Base-by-base conservation (phyloP, 1,284 basidiomycete genomes). In the Inonotus hispidus region DNA sequence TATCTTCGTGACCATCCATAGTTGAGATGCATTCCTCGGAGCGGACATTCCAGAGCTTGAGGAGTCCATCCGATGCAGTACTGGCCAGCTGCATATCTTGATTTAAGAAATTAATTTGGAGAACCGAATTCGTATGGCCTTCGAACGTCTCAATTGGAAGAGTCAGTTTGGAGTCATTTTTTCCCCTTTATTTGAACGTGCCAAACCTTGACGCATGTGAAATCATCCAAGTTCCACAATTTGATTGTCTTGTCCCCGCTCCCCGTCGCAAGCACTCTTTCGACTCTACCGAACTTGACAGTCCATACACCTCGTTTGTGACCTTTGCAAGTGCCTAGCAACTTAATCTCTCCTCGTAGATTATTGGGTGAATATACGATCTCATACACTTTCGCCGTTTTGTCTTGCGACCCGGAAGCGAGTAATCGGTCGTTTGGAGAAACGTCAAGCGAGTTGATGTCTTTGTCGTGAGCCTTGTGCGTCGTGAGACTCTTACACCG, bases 251-350 rank as follows among this genome's bases (percentile, higher is more conserved):
- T 91, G 75, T 99, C 97, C 1, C 95, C 95, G 55, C 94, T 95
- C 3, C 92, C 95, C 4, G 93, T 97, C 46, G 93, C 95, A 57
- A 99, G 76, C 5, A 95, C 84, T 58, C 90, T 82, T 69, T 98
- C 95, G 4, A 84, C 81, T 52, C 82, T 82, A 54, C 91, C 89
- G 70, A 99, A 99, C 58, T 84, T 87, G 59, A 96, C 95, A 59
- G 83, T 84, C 97, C 97, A 99, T 6, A 99, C 92, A 1, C 97
- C 97, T 61, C 97, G 82, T 72, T 95, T 95, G 76, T 99, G 97
- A 0, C 96, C 97, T 72, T 92, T 94, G 74, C 94, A 94, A 6
- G 89, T 92, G 6, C 94, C 95, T 1, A 95, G 67, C n/a, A 89
- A 78, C 64, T 83, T 84, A 23, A 98, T 77, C 57, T 87, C 84